Conservation (phyloP, 208 protist genomes). For the Naegleria lovaniensis region DNA sequence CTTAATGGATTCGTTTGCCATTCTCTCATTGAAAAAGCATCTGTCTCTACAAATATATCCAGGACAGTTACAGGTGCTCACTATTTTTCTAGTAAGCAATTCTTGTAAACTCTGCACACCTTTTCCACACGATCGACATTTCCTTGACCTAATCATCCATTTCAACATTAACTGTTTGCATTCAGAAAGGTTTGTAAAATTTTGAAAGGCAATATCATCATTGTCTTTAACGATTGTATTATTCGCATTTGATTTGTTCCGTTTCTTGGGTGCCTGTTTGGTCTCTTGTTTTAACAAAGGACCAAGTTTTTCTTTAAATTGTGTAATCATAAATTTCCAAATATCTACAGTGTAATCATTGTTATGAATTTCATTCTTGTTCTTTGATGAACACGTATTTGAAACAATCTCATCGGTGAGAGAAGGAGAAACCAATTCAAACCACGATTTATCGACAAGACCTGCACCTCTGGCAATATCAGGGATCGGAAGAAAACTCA, state of each 20-base stretch:
- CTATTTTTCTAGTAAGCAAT: neutral
- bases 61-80: neutral
- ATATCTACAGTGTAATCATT: neutral
- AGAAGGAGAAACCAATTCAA: neutral
- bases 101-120: neutral
- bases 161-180: neutral
- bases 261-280: no score
- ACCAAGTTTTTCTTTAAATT: neutral
- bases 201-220: no score
- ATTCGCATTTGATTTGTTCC: no score
- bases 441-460: neutral
- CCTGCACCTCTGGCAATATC: neutral
- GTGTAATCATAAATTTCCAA: neutral
- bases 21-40: neutral
- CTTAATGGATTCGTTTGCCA: neutral
- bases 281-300: neutral
- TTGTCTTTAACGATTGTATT: no score
- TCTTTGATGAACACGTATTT: no score
- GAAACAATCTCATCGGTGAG: neutral
- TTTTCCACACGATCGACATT: neutral
- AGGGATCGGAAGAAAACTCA: neutral
- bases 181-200: neutral
- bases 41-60: neutral
- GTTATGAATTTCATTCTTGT: neutral
- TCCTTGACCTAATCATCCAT: neutral